Base-by-base conservation (phyloP, 2,329 filamentous ascomycete genomes). In the Colletotrichum sp. region DNA sequence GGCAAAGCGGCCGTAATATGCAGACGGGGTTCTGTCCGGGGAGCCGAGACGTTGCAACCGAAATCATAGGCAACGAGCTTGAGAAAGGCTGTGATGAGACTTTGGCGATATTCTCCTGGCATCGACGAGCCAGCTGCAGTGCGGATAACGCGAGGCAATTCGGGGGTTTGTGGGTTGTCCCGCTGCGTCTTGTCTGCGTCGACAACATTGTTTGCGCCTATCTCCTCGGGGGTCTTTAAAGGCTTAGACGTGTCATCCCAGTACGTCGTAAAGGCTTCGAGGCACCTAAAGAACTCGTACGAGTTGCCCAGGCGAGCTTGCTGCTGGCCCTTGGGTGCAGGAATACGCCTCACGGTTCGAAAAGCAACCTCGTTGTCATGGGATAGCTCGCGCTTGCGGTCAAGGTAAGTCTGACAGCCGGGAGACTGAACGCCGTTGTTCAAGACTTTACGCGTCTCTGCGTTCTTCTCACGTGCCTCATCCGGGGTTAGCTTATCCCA, bases 51-150 rank as follows among this genome's bases (percentile, higher is more conserved):
- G 78, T 90, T 93, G 82, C 92, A 93, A 67, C 91, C 90, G 82
- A 93, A 93, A 77, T 93, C 91, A 79, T 93, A 93, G 22, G 91
- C 88, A 19, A 93, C 88, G 6, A 93, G 87, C 81, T 93, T 93
- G 72, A 93, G 82, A 72, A 93, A 93, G 44, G 91, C 88, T 4
- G 88, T 87, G 15, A 92, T 78, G n/a, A 93, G 85, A 70, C 87
- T 87, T 71, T 91, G 88, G 34, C 92, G 89, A 79, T 87, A 89
- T 66, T 93, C 90, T 8, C 88, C 80, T 1, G 91, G 91, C 87
- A 93, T 92, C 63, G 88, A 84, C n/a, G 84, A 82, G 12, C 92
- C 91, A 3, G 86, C 80, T 13, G 85, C 85, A 4, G 87, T 90
- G 59, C 91, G 89, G 30, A 77, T 72, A 25, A 79, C 75, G 48